phyloP scores from a whole-genome alignment of 495 filamentous ascomycete species.

The Xylaria acuta region DNA sequence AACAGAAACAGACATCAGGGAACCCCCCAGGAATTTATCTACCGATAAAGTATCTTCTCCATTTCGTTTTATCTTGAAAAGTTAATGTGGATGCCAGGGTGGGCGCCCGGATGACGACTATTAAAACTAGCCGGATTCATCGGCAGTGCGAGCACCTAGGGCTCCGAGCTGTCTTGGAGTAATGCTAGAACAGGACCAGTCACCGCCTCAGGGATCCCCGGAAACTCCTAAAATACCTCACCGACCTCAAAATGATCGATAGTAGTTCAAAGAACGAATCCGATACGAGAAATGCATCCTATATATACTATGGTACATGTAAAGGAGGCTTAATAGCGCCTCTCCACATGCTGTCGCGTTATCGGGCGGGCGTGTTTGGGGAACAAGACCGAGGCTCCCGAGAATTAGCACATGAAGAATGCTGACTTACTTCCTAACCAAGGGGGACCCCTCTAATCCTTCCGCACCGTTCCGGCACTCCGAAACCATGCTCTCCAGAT shows the following conservation, averaged over 20 bases:
- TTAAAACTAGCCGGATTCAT: constrained; percentile 9
- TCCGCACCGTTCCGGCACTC: constrained; percentile 24
- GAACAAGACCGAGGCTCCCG: constrained; percentile 15
- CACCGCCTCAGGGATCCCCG: neutral
- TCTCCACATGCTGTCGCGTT: constrained; percentile 1
- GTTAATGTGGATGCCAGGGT: constrained; percentile 4
- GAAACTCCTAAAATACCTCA: neutral
- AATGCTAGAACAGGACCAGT: neutral
- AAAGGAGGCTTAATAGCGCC: neutral
- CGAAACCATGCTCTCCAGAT: constrained; percentile 15
- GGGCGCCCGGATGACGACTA: neutral
- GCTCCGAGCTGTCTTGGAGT: constrained; percentile 12
- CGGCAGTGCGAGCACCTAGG: neutral
- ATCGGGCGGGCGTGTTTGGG: neutral
- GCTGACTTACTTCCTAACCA: neutral
- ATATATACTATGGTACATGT: neutral
- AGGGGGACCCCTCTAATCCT: constrained; percentile 19
- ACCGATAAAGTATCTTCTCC: neutral
- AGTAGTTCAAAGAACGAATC: neutral
- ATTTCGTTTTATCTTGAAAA: neutral
- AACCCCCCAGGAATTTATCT: neutral
- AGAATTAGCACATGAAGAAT: neutral
- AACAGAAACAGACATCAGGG: neutral
- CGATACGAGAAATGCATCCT: neutral
- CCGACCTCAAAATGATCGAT: neutral